Percentiles rank a stretch among this genome's conserved stretches.
Conservation (phyloP, 2,329 filamentous ascomycete species). For the Mollisiaceae sp. region DNA sequence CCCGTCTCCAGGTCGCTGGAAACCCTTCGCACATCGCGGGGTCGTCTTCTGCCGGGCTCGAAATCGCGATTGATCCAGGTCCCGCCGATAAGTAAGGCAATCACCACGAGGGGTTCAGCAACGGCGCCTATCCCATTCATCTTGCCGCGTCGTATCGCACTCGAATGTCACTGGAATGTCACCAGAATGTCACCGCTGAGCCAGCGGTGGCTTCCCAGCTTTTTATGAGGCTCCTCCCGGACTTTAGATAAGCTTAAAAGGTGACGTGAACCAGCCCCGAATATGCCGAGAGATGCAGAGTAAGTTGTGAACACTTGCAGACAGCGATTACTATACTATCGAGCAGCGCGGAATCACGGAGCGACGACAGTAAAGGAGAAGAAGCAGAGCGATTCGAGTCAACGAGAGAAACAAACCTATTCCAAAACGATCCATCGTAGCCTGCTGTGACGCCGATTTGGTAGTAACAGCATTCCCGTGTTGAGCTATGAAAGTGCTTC, state of each 20-base stretch:
- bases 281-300: not conserved
- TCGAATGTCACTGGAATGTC: too few species aligned
- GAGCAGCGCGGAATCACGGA: not conserved
- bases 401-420: not conserved
- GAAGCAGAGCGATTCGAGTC: not conserved
- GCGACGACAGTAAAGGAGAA: not conserved
- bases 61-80: constrained; percentile 65
- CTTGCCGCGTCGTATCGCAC: too few species aligned
- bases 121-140: constrained; percentile 56
- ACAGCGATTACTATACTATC: not conserved
- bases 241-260: constrained; percentile 8
- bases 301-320: not conserved
- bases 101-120: constrained; percentile 65
- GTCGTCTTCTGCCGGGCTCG: constrained; percentile 33
- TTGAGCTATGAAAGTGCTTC: too few species aligned
- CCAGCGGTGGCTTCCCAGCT: not conserved
- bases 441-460: too few species aligned
- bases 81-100: constrained; percentile 63
- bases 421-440: not conserved
- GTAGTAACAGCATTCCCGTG: too few species aligned
- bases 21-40: constrained; percentile 17
- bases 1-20: constrained; percentile 17
- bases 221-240: not conserved
- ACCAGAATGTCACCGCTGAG: constrained; percentile 12
- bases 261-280: constrained; percentile 1